Conservation (phyloP, 2,329 filamentous ascomycete species). For the Graphilbum sp. region DNA sequence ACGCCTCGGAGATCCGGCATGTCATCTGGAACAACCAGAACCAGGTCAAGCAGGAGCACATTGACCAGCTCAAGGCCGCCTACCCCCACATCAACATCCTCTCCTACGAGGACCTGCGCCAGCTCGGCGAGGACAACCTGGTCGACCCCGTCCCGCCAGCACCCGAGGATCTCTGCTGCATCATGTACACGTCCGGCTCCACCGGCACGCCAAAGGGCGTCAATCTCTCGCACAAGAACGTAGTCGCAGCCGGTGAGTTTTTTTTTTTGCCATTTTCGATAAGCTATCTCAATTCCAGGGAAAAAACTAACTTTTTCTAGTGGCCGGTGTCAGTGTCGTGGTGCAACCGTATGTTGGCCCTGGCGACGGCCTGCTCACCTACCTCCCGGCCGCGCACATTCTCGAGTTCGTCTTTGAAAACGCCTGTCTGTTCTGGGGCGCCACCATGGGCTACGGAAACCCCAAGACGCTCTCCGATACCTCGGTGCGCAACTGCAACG, state of each 20-base stretch:
- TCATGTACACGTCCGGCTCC: slow-evolving; percentile 60
- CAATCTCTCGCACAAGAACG: slow-evolving; percentile 55
- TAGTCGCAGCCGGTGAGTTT: slow-evolving; percentile 54
- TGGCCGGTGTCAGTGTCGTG: slow-evolving; percentile 62
- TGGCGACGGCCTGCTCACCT: slow-evolving; percentile 64
- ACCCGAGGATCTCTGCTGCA: slow-evolving; percentile 62
- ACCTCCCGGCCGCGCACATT: slow-evolving; percentile 76
- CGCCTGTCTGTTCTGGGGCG: slow-evolving; percentile 66
- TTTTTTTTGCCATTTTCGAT: not conserved
- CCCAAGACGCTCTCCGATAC: slow-evolving; percentile 69
- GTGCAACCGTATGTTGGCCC: slow-evolving; percentile 64
- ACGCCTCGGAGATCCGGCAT: slow-evolving; percentile 30
- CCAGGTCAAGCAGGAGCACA: slow-evolving; percentile 31
- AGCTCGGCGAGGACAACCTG: slow-evolving; percentile 43
- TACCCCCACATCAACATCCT: slow-evolving; percentile 29
- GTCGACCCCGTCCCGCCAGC: slow-evolving; percentile 52
- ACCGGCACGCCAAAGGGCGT: slow-evolving; percentile 75
- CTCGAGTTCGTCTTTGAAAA: slow-evolving; percentile 87
- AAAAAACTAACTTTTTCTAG: slow-evolving; percentile 17
- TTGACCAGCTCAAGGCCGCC: slow-evolving; percentile 32
- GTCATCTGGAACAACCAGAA: slow-evolving; percentile 40
- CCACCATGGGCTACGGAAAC: slow-evolving; percentile 79
- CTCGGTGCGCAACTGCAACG: slow-evolving; percentile 71
- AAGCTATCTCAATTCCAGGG: too few species aligned
- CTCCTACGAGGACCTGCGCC: slow-evolving; percentile 33